These are phyloP conservation scores for Cocos nucifera DNA, from an alignment of 176 grass and related monocot species.

Conservation along the genomic window DNA sequence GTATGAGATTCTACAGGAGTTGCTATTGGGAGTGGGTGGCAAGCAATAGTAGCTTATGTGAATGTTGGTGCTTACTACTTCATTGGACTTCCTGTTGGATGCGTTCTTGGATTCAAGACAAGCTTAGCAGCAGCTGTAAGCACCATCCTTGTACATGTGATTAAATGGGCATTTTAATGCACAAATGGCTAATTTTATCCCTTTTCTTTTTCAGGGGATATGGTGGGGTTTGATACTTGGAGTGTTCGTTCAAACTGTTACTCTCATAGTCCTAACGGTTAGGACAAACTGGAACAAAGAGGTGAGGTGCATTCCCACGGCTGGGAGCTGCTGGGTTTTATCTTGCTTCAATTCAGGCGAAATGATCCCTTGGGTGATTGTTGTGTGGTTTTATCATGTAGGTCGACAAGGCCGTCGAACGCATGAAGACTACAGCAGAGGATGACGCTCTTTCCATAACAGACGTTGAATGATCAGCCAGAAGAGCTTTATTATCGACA, in stretches of 20 bases:
- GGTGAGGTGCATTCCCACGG: slow-evolving; percentile 17
- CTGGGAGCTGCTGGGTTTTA: no score
- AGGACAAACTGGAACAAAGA: slow-evolving; percentile 75
- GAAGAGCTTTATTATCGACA: no score
- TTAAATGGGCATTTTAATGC: neutral
- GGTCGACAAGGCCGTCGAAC: slow-evolving; percentile 11
- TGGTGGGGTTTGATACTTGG: slow-evolving; percentile 87
- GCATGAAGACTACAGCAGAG: neutral
- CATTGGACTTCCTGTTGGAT: slow-evolving; percentile 64
- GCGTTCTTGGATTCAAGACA: slow-evolving; percentile 63
- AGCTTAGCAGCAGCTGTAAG: slow-evolving; percentile 47
- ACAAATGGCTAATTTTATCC: neutral
- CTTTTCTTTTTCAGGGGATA: slow-evolving; percentile 42
- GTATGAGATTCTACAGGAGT: slow-evolving; percentile 33
- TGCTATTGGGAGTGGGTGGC: slow-evolving; percentile 77
- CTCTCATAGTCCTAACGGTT: slow-evolving; percentile 54
- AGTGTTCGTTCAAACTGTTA: slow-evolving; percentile 43
- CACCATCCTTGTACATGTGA: neutral
- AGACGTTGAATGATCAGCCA: neutral
- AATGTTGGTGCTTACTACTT: slow-evolving; percentile 73
- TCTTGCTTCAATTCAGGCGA: no score
- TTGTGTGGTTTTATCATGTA: neutral
- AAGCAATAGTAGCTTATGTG: slow-evolving; percentile 68
- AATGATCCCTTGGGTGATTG: no score
- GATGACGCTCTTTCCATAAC: neutral